Base-by-base conservation (phyloP, 108 stramenopile genomes). In the Epithemia pelagica region DNA sequence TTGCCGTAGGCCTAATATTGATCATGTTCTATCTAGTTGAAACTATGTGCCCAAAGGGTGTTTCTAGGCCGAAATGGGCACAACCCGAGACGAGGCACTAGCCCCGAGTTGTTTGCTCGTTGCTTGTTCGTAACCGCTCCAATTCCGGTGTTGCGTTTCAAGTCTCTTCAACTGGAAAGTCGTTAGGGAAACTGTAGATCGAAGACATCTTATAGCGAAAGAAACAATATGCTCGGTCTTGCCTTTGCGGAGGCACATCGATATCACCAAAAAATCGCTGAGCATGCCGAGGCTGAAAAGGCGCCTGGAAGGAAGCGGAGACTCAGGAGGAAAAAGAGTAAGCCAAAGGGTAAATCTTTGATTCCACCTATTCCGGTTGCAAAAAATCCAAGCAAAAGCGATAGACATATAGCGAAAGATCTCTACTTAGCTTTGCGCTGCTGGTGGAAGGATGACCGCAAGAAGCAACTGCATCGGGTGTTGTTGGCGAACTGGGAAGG, bases 391-490 rank as follows among this genome's bases (percentile, higher is more conserved):
- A 46, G 37, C 15, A 46, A 15, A 15, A 15, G 37, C 37, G 37
- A 46, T 46, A 46, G 37, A 46, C 37, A 46, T 46, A 21, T 58
- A 18, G 56, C 56, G 5, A 7, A n/a, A 5, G 56, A 58, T 27
- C 56, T 58, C 56, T 85, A 81, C 62, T 56, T 91, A 51, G 90
- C 79, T 7, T 62, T 96, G 63, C 91, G 94, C 54, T 91, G 89
- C 33, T 92, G 94, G 74, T 93, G 94, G 91, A 91, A 92, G 0
- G 92, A 91, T 22, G 78, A 89, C 1, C 78, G 84, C 2, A 59
- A 55, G 1, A 28, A 58, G 31, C 74, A 80, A 77, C 85, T 87
- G 28, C 84, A 86, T 1, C 82, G 82, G 32, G 86, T 90, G 0
- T 79, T 79, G 19, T 54, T 90, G 23, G 78, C 82, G 26, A 78